Evolutionary conservation across 768 basidiomycete genomes (phyloP), one percentile per base, ranked within the genome.

Genomic region (Tylopilus vinaceipallidus): DNA sequence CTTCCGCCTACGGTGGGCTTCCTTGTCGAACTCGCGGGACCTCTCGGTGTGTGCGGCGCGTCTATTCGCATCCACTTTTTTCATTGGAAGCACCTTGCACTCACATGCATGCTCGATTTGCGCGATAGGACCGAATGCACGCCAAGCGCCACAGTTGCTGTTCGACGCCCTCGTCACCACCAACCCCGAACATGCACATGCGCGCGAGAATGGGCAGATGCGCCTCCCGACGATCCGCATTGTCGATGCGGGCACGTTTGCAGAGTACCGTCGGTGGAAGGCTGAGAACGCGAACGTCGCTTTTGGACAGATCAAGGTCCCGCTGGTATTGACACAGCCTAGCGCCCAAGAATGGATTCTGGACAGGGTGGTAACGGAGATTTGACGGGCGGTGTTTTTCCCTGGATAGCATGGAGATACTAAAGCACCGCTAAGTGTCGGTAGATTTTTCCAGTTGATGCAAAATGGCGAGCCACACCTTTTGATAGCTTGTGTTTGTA

Each of bases 171-270:
- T 57, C 26, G 38, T 39, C 3, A 12, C 39, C 13, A 27, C 37
- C 1, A 49, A 59, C 12, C 2, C 3, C 1, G 36, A 38, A 16
- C 41, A 37, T 13, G 24, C 37, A 5, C 9, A 3, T 23, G 50
- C 41, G 13, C 30, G 53, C 8, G 38, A 49, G 2, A 20, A 11
- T 1, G 52, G 47, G 7, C 20, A 23, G 16, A 38, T 51, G 1
- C 32, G 53, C 10, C 36, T 54, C 7, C 63, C 64, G 2, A 61
- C 61, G 27, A 50, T 66, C 37, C 59, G 59, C 4, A 44, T 65
- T 3, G 45, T 65, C 4, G 47, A 56, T 19, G 19, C 45, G 1
- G 59, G 63, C 8, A 59, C 55, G 9, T 63, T 63, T 12, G 29
- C 39, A 3, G 61, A 53, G 4, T 63, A 54, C 30, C 53, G 59